A percentile compares a stretch with the other conserved stretches of the same genome.
Evolutionary conservation across 306 rosid genomes (phyloP).

Genomic region (Cicer chorassanicum): DNA sequence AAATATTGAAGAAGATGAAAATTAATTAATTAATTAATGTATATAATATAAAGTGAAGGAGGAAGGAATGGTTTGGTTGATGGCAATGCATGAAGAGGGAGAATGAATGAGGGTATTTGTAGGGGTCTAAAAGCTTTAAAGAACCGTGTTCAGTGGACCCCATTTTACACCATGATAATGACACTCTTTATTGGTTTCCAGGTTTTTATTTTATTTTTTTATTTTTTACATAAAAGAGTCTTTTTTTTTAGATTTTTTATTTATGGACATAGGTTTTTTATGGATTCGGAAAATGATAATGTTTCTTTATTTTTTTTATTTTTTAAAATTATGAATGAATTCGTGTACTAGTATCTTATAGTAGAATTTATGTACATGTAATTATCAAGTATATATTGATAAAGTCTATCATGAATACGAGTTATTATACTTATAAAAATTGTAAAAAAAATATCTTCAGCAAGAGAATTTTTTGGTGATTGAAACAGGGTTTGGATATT

Average conservation of each 20-base stretch:
- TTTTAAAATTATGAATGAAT: no score
- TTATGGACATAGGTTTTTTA: constrained; percentile 27
- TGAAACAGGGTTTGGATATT: no score
- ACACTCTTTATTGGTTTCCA: constrained; percentile 31
- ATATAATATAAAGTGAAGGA: no score
- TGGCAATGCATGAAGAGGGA: constrained; percentile 48
- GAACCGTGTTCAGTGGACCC: constrained; percentile 87
- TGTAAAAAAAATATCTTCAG: no score
- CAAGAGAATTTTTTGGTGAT: no score
- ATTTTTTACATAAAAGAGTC: not conserved
- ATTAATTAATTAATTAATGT: not conserved
- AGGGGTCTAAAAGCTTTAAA: constrained; percentile 53
- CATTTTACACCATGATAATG: constrained; percentile 53
- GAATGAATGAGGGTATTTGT: constrained; percentile 70
- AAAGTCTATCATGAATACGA: no score
- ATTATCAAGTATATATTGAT: no score
- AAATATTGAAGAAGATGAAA: constrained; percentile 32
- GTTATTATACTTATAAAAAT: no score
- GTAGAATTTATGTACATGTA: no score
- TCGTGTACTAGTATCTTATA: no score
- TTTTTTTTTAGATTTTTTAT: not conserved
- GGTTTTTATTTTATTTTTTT: constrained; percentile 9
- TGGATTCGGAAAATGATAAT: not conserved
- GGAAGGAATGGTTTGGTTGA: constrained; percentile 44
- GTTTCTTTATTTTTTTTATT: no score